Conservation (phyloP, 495 filamentous ascomycete genomes). For the Bryoglossum gracile region DNA sequence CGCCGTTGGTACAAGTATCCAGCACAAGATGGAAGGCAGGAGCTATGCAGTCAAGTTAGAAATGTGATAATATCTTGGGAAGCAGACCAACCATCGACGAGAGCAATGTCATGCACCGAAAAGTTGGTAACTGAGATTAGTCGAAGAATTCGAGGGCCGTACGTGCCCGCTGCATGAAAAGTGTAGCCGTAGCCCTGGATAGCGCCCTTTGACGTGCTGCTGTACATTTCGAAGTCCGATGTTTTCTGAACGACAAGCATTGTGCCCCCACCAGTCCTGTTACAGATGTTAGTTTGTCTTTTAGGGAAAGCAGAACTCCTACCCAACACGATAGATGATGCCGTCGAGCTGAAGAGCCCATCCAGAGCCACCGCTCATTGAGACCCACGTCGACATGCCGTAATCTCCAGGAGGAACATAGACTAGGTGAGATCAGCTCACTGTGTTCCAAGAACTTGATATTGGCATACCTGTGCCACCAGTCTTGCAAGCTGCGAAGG, state of each 20-base stretch:
- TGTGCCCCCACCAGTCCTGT: constrained; percentile 38
- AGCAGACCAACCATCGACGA: constrained; percentile 35
- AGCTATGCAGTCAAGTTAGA: constrained; percentile 28
- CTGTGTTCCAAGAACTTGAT: not conserved
- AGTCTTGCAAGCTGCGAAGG: constrained; percentile 40
- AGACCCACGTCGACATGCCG: constrained; percentile 23
- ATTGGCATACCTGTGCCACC: constrained; percentile 25
- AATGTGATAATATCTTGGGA: not conserved
- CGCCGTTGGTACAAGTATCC: constrained; percentile 40
- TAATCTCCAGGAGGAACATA: constrained; percentile 39
- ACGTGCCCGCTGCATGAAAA: constrained; percentile 18
- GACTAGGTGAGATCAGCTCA: constrained; percentile 24
- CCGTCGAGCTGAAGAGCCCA: constrained; percentile 43
- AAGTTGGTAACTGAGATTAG: constrained; percentile 37
- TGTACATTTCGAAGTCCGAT: constrained; percentile 44
- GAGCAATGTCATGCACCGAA: constrained; percentile 42
- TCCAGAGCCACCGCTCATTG: constrained; percentile 27
- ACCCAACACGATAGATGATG: constrained; percentile 29
- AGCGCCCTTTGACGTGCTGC: constrained; percentile 39
- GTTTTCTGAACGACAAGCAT: constrained; percentile 43
- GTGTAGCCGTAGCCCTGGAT: constrained; percentile 46
- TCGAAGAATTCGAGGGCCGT: constrained; percentile 27
- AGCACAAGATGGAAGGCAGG: constrained; percentile 43
- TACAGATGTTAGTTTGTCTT: not conserved
- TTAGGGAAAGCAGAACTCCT: not conserved